phyloP scores from a whole-genome alignment of 495 filamentous ascomycete genomes.

The Tetracladium marchalianum region DNA sequence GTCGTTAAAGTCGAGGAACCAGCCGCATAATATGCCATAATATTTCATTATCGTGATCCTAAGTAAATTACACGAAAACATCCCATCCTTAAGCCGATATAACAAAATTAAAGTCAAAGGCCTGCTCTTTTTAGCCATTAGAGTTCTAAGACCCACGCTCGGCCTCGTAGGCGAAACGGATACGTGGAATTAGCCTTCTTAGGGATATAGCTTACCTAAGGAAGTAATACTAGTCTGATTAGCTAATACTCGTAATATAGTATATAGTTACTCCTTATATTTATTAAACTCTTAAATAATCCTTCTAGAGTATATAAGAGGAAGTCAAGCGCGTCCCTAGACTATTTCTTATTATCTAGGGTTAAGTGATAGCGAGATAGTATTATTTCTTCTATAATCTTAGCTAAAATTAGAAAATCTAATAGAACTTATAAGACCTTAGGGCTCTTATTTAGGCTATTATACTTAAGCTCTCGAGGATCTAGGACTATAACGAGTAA shows the following conservation, averaged over 20 bases:
- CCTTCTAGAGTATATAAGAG: slow-evolving; percentile 1
- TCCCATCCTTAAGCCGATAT: too few species aligned
- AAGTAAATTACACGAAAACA: too few species aligned
- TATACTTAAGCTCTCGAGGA: neutral
- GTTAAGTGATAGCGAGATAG: slow-evolving; percentile 5
- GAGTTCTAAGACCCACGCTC: too few species aligned
- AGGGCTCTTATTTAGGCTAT: neutral
- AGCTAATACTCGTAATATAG: neutral
- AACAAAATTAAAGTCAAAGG: too few species aligned
- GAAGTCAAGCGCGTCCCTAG: slow-evolving; percentile 5
- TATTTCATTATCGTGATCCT: too few species aligned
- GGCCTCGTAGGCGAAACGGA: too few species aligned
- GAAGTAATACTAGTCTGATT: neutral
- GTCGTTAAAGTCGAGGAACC: too few species aligned
- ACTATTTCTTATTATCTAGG: neutral
- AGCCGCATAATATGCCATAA: too few species aligned
- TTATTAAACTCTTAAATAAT: slow-evolving; percentile 2
- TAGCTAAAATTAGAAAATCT: slow-evolving; percentile 6
- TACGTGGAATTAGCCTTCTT: too few species aligned
- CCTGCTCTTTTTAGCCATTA: too few species aligned
- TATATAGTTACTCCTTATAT: neutral
- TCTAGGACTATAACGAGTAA: neutral
- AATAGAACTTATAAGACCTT: slow-evolving; percentile 3
- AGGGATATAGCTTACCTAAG: neutral
- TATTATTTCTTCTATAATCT: slow-evolving; percentile 9